phyloP scores from a whole-genome alignment of 148 eudicot species.

The Agrostemma githago region DNA sequence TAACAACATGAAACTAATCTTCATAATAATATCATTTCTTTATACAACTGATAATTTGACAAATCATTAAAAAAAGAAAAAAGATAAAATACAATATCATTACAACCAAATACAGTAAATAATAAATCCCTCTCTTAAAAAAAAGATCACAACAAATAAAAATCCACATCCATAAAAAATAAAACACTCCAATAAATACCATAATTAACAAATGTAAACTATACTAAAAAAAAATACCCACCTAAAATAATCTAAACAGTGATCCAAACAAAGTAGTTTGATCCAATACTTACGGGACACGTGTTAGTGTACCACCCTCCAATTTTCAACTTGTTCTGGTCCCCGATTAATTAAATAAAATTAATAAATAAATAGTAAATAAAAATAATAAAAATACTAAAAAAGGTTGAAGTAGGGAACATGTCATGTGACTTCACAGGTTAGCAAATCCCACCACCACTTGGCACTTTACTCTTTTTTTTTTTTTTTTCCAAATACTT shows the following conservation, averaged over 20 bases:
- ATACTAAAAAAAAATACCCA: neutral
- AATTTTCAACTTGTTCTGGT: constrained; percentile 10
- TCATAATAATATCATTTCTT: neutral
- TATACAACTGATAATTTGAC: constrained; percentile 16
- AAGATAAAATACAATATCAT: constrained; percentile 6
- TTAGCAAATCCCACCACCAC: constrained; percentile 29
- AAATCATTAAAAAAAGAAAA: neutral
- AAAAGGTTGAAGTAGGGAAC: constrained; percentile 29
- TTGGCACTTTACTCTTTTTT: neutral
- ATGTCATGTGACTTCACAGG: constrained; percentile 43
- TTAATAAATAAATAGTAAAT: neutral
- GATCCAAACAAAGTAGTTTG: neutral
- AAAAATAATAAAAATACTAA: constrained; percentile 9
- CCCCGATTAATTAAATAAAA: constrained; percentile 10
- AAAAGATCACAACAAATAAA: neutral
- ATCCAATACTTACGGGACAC: constrained; percentile 22
- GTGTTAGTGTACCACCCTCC: constrained; percentile 16
- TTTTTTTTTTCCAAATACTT: neutral
- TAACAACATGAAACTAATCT: no score
- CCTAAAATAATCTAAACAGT: neutral
- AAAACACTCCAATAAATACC: neutral
- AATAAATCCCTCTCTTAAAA: neutral
- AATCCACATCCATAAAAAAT: neutral
- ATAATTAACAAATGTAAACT: constrained; percentile 4
- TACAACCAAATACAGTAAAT: constrained; percentile 9